phyloP scores from a whole-genome alignment of 768 basidiomycete genomes.

The Polyporus arcularius region DNA sequence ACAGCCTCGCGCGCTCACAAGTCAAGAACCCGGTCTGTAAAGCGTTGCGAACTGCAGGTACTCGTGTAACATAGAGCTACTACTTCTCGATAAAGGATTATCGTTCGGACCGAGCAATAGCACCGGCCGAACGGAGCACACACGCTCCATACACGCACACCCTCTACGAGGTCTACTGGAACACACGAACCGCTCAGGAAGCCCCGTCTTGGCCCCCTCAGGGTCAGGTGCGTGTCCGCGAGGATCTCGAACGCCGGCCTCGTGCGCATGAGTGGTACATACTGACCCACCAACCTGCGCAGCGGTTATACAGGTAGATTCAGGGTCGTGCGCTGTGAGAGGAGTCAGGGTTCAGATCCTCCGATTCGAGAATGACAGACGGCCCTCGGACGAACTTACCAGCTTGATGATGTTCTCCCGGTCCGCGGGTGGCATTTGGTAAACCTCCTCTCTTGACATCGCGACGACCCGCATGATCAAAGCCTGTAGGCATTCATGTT shows the following conservation, averaged over 20 bases:
- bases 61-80: no score
- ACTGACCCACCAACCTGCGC: not conserved
- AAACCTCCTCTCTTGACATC: slow-evolving; percentile 86
- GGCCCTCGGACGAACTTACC: slow-evolving; percentile 46
- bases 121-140: no score
- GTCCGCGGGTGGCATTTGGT: slow-evolving; percentile 69
- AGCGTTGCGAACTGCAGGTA: no score
- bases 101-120: no score
- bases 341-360: not conserved
- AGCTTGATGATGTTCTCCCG: slow-evolving; percentile 80
- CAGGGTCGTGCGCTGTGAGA: slow-evolving; percentile 21
- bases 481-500: slow-evolving; percentile 39
- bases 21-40: no score
- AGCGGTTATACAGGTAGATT: slow-evolving; percentile 17
- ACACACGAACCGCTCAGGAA: not conserved
- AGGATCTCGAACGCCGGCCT: not conserved
- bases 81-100: no score
- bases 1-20: not conserved
- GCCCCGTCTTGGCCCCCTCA: not conserved
- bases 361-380: not conserved
- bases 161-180: not conserved
- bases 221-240: not conserved
- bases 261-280: not conserved
- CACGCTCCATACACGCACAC: not conserved
- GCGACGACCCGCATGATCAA: slow-evolving; percentile 78